Evolutionary conservation across 805 yeast genomes (phyloP), one percentile per base, ranked within the genome.

Genomic region (Pichia heedii): DNA sequence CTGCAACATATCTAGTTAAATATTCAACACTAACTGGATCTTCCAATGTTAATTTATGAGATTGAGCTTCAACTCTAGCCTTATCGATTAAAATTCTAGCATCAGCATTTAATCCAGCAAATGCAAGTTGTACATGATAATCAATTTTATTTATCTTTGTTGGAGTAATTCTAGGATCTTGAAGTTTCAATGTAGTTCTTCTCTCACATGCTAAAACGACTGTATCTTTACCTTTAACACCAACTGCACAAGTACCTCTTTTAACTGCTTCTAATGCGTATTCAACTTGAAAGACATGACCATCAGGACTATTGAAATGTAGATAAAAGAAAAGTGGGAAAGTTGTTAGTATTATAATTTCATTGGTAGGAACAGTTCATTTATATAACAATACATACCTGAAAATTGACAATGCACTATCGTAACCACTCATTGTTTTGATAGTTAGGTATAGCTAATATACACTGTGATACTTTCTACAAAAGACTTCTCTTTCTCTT

Each of bases 21-120:
- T 89, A 93, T 60, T 93, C 97, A 45, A 93, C 75, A 16, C 87
- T 71, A 10, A 88, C 96, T 1, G 97, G 83, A 60, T 93, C 97
- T 62, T 90, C 98, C 57, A 90, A 74, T n/a, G 90, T 87, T 56
- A 93, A 74, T 62, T 84, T 77, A 66, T 89, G 95, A 15, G 95
- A 84, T 65, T 93, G 98, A 4, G 97, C 97, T 63, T 93, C 97
- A 22, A 90, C 82, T 58, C 97, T 77, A 12, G 98, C 97, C 67
- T 83, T 85, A 65, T 93, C 97, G 44, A 93, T 86, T 53, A 93
- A 74, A 44, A 93, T 80, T 62, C 98, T 77, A 16, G 97, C 96
- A 64, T 93, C 98, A n/a, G 98, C 98, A 64, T 89, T 90, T 62
- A 93, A 74, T 4, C 98, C 98, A 36, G 98, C 96, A 70, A 93